Conservation (phyloP, 116 monocot species). For the Dioscorea cayenensis region DNA sequence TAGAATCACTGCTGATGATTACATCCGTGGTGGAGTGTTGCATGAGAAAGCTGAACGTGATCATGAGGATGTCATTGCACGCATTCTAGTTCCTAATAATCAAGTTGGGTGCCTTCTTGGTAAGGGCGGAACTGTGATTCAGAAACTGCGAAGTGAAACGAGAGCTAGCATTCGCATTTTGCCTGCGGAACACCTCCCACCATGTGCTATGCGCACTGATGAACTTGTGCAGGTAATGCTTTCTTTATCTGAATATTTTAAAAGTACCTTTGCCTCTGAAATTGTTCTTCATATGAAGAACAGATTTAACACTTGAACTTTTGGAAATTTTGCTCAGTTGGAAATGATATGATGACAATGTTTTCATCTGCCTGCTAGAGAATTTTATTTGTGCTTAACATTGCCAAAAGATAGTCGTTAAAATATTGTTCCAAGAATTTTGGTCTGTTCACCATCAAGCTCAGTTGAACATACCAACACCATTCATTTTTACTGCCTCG, state of each 20-base stretch:
- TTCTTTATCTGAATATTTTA: not conserved
- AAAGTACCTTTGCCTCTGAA: not conserved
- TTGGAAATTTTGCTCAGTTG: too few species aligned
- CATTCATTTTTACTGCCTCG: not conserved
- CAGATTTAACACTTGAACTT: not conserved
- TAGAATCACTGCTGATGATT: conserved; percentile 65
- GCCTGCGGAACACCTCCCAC: conserved; percentile 53
- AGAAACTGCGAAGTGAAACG: conserved; percentile 54
- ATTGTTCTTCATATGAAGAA: not conserved
- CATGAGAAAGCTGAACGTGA: conserved; percentile 35
- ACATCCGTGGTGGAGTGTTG: conserved; percentile 29
- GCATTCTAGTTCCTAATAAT: conserved; percentile 65
- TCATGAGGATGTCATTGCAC: conserved; percentile 42
- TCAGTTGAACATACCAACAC: too few species aligned
- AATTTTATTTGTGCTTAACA: too few species aligned
- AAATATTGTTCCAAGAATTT: too few species aligned
- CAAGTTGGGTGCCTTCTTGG: conserved; percentile 84
- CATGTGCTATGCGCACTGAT: conserved; percentile 67
- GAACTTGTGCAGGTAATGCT: conserved; percentile 67
- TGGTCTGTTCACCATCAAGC: too few species aligned
- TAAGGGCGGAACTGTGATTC: conserved; percentile 69
- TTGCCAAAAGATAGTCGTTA: too few species aligned
- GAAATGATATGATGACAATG: too few species aligned
- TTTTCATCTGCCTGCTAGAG: too few species aligned
- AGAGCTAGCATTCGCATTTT: conserved; percentile 61